Evolutionary conservation across 176 grass and related monocot genomes (phyloP), one percentile per base, ranked within the genome.

Genomic region (Carex scoparia): DNA sequence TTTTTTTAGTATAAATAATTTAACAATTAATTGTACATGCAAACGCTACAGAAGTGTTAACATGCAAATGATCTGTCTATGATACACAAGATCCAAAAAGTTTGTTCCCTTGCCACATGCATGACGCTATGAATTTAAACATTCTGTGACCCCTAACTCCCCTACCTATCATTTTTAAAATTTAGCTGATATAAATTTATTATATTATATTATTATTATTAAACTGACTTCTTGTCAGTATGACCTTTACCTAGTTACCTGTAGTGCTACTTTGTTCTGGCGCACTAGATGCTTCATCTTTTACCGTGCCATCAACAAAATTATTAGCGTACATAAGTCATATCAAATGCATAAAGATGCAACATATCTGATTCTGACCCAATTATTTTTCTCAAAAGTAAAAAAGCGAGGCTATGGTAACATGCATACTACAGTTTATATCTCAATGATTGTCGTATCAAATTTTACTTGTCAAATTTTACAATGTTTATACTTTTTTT

Each of bases 71-170:
- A 67, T 67, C 31, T 33, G 31, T 67, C 31, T 67, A 9, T 7
- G 70, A 49, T 13, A 35, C 74, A 79, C 5, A 79, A 28, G 74
- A 79, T 57, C 74, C 53, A 57, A 58, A 72, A 56, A 79, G 28
- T 62, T 46, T 85, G 84, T 85, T 77, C 35, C 56, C 32, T 40
- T 77, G 37, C 84, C 69, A 77, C 84, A 49, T 78, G 61, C 62
- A 86, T 86, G 61, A 61, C 85, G 69, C 69, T 61, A 44, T 67
- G 10, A 86, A 80, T 38, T 79, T 80, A 86, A 80, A 80, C 23
- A 49, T 79, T 80, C 85, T 46, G 61, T 79, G 84, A 86, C 19
- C 61, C 30, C 58, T 79, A 38, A 86, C 33, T 78, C 31, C 55
- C 84, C 83, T 40, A 82, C 79, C 74, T 58, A 58, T 78, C 70